Base-by-base conservation (phyloP, 1,284 basidiomycete species). In the Somion occarium region DNA sequence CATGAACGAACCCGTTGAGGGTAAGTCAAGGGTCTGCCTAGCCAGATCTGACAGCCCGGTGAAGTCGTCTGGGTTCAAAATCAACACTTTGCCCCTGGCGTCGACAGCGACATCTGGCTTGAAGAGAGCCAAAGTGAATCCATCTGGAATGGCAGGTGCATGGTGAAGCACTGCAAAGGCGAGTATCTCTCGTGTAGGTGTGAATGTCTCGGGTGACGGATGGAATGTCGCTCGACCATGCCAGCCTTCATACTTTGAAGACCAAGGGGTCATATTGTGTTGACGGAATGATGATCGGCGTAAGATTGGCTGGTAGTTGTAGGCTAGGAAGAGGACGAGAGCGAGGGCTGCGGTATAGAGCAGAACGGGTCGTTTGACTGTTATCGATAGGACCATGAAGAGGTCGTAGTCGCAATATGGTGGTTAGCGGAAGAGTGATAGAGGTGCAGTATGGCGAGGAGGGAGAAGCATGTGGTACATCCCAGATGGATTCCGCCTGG, bases 121-220 rank as follows among this genome's bases (percentile, higher is more conserved):
- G 63, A 78, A 77, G 2, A 78, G 56, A 4, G 74, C 72, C 27
- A 75, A 61, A 0, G 72, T 72, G 59, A 78, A 73, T 27, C 72
- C 73, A 44, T 73, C 67, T 5, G 62, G 65, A 42, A 73, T 69
- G 2, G 66, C 68, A 11, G 63, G 72, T 1, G 69, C 63, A 57
- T 72, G 73, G 25, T 67, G 64, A 12, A 75, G 64, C 25, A 71
- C 69, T 3, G 65, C 67, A 41, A 76, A 64, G 27, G 61, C 57
- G 41, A 77, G 65, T 1, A 58, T 55, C 7, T 63, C 61, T 46
- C 63, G 64, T 4, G 65, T 56, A 20, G 73, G 73, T 3, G 53
- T 58, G 60, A 70, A 76, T 3, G 57, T 47, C 19, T 61, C 50
- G 4, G 69, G 64, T 25, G 64, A 52, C 3, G 71, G 67, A 48